Evolutionary conservation across 2,329 filamentous ascomycete genomes (phyloP).

Genomic region (Scytalidium sp.): DNA sequence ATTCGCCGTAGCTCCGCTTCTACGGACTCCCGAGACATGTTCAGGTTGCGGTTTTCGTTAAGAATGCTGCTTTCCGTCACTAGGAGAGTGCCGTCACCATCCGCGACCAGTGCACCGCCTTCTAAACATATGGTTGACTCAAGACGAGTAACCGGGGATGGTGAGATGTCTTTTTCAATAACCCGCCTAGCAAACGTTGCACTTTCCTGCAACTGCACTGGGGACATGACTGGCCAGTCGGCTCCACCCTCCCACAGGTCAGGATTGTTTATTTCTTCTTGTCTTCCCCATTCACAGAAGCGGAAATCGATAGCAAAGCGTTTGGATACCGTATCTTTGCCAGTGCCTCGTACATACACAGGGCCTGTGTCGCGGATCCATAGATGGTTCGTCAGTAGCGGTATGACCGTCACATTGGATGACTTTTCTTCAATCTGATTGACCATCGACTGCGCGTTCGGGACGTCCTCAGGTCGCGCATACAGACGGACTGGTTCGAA

Average conservation of each 20-base stretch:
- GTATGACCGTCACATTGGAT: not conserved
- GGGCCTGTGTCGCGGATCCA: conserved; percentile 30
- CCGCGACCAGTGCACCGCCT: conserved; percentile 31
- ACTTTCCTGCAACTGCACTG: too few species aligned
- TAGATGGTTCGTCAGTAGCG: conserved; percentile 21
- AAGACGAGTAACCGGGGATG: conserved; percentile 10
- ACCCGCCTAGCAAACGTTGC: too few species aligned
- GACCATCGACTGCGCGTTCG: conserved; percentile 14
- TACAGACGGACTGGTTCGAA: conserved; percentile 31
- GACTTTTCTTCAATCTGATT: conserved; percentile 3
- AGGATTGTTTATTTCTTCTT: too few species aligned
- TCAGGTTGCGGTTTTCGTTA: conserved; percentile 27
- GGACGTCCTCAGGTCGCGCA: conserved; percentile 21
- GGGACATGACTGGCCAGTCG: too few species aligned
- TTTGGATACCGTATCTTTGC: not conserved
- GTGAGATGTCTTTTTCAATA: not conserved
- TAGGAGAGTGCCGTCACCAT: conserved; percentile 32
- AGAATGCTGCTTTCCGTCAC: conserved; percentile 30
- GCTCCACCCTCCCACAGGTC: too few species aligned
- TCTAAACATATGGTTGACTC: conserved; percentile 23
- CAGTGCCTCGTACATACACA: conserved; percentile 19
- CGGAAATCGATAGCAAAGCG: too few species aligned
- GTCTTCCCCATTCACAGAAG: too few species aligned
- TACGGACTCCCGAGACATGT: conserved; percentile 10
- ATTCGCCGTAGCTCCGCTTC: too few species aligned